A percentile compares a stretch with the other conserved stretches of the same genome.
phyloP scores from a whole-genome alignment of 192 early-diverging fungal genomes.

The Gamsiella multidivaricata region DNA sequence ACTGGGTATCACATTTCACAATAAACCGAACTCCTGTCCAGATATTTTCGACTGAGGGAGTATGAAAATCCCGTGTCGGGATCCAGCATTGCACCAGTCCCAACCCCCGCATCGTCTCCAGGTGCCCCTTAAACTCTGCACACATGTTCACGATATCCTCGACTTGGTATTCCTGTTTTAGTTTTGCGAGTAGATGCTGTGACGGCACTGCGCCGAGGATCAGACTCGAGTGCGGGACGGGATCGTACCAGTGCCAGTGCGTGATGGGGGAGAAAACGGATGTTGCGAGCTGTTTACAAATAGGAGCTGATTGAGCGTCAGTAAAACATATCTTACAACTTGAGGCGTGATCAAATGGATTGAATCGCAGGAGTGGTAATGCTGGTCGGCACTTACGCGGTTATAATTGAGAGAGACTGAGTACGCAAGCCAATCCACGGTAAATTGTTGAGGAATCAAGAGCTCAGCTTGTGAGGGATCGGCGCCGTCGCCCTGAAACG shows the following conservation, averaged over 20 bases:
- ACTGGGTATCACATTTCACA: constrained; percentile 20
- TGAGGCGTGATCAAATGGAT: background rate
- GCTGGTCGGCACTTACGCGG: constrained; percentile 25
- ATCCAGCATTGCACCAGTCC: constrained; percentile 55
- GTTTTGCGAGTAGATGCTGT: constrained; percentile 4
- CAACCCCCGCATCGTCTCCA: constrained; percentile 46
- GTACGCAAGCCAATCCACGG: constrained; percentile 31
- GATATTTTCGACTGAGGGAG: constrained; percentile 51
- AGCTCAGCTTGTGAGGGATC: constrained; percentile 9
- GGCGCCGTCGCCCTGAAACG: constrained; percentile 29
- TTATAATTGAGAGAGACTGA: constrained; percentile 47
- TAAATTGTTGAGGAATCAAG: constrained; percentile 10
- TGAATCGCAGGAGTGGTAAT: too few species aligned
- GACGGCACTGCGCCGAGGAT: constrained; percentile 44
- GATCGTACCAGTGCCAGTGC: constrained; percentile 43
- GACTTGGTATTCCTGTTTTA: constrained; percentile 14
- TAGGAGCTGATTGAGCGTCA: too few species aligned
- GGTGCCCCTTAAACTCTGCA: constrained; percentile 60
- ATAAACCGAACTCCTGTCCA: constrained; percentile 37
- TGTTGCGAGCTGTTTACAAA: constrained; percentile 46
- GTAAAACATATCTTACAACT: too few species aligned
- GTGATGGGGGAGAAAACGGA: constrained; percentile 32
- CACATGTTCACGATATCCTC: constrained; percentile 59
- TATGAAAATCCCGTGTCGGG: constrained; percentile 55
- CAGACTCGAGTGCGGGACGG: constrained; percentile 19